Conservation (phyloP, 768 basidiomycete genomes). For the Hemileccinum rubropunctum region DNA sequence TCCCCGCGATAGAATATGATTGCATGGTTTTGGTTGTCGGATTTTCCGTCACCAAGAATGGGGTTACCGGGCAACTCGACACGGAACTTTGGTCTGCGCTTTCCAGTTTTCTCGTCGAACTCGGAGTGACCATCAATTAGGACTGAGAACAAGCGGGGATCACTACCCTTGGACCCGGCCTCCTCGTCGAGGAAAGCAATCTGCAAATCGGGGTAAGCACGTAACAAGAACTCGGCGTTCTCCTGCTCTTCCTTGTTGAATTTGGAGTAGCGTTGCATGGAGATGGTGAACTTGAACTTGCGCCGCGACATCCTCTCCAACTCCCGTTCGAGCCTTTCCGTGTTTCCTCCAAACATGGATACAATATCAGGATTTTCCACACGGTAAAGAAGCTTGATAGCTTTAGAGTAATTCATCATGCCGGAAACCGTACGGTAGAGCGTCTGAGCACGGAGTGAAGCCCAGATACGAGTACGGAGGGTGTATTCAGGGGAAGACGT, state of each 20-base stretch:
- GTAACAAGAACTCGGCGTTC: conserved; percentile 95
- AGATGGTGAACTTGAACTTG: conserved; percentile 98
- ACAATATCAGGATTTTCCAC: conserved; percentile 99
- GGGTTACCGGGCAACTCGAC: conserved; percentile 98
- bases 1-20: conserved; percentile 99
- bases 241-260: conserved; percentile 99
- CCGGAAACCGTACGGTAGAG: conserved; percentile 98
- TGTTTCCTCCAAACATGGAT: conserved; percentile 93
- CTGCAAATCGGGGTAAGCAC: conserved; percentile 97
- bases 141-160: conserved; percentile 86
- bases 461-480: conserved; percentile 98
- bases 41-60: conserved; percentile 98
- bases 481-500: conserved; percentile 98
- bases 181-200: conserved; percentile 99
- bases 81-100: conserved; percentile 94
- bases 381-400: conserved; percentile 97
- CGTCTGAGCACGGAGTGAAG: conserved; percentile 95
- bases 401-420: conserved; percentile 99
- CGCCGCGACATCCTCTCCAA: conserved; percentile 94
- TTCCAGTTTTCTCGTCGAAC: conserved; percentile 81
- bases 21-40: conserved; percentile 99
- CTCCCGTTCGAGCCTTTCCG: conserved; percentile 93
- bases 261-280: conserved; percentile 99
- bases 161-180: conserved; percentile 81
- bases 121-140: conserved; percentile 98